phyloP scores from a whole-genome alignment of 352 stramenopile species.

The Phytopythium mirpurense region DNA sequence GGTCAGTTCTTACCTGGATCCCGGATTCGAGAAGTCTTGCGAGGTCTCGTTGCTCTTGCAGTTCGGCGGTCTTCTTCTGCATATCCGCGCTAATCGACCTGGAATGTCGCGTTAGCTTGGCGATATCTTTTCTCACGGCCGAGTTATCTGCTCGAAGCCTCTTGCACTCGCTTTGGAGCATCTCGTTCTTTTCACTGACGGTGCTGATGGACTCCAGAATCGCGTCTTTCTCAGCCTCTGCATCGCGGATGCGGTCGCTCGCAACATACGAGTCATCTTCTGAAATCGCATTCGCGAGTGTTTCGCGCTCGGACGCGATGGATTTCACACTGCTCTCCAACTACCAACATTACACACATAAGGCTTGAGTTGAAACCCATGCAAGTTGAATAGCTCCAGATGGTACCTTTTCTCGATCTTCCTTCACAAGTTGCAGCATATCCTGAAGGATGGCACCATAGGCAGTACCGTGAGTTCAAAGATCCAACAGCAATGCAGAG shows the following conservation, averaged over 20 bases:
- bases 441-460: not conserved
- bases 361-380: not conserved
- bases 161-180: constrained; percentile 3
- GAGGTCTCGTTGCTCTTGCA: not conserved
- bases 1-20: not conserved
- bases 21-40: not conserved
- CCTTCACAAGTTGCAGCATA: not conserved
- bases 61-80: not conserved
- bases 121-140: not conserved
- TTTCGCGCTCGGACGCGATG: not conserved
- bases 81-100: not conserved
- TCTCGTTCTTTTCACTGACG: constrained; percentile 2
- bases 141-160: not conserved
- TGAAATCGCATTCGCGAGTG: not conserved
- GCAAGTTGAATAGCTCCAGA: too few relatives aligned
- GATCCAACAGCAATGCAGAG: not conserved
- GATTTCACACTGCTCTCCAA: not conserved
- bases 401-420: not conserved
- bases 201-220: constrained; percentile 4
- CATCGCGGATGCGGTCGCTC: not conserved
- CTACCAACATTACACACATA: not conserved
- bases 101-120: not conserved
- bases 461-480: not conserved
- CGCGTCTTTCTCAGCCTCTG: not conserved
- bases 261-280: not conserved